Base-by-base conservation (phyloP, 805 yeast species). In the Yueomyces sinensis region DNA sequence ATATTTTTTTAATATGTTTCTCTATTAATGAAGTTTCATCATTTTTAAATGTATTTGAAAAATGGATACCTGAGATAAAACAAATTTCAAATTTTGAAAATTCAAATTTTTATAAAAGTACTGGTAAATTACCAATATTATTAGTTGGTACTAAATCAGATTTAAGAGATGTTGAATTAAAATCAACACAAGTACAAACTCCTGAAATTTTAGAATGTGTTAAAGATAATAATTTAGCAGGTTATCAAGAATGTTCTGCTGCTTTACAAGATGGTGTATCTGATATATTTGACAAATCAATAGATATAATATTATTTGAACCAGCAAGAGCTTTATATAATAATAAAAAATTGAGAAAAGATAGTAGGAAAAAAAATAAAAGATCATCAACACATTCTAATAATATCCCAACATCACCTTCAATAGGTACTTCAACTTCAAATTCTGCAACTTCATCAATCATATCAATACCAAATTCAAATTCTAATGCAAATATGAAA, bases 71-170 rank as follows among this genome's bases (percentile, higher is more conserved):
- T 4, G 96, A 86, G 58, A 74, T 86, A 40, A 66, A 74, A 50
- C 93, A 82, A 54, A 94, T 82, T 54, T 76, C 91, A 7, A 78
- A 74, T 47, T 70, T 75, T 38, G 67, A 75, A 32, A 44, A 44
- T 30, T 40, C 49, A 14, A 44, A 43, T 24, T 33, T 46, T 22
- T 50, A 32, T 31, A 39, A 31, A 22, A 32, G 32, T 5, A 32
- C 35, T n/a, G 46, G 46, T 11, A 45, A 41, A 31, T 44, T 41
- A 17, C 72, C 75, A 25, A 72, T 82, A 32, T 56, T 86, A 25
- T 62, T 86, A 36, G 79, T 86, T 22, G 95, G 95, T 36, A 86
- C 95, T n/a, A 86, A 86, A 56, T 62, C 76, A 16, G 95, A 86
- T 63, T 63, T 86, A 43, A 70, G 94, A 54, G 89, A 82, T 36